Percentiles rank a stretch among this genome's conserved stretches.
Evolutionary conservation across 2,329 filamentous ascomycete genomes (phyloP).

Genomic region (Macroventuria anomochaeta): DNA sequence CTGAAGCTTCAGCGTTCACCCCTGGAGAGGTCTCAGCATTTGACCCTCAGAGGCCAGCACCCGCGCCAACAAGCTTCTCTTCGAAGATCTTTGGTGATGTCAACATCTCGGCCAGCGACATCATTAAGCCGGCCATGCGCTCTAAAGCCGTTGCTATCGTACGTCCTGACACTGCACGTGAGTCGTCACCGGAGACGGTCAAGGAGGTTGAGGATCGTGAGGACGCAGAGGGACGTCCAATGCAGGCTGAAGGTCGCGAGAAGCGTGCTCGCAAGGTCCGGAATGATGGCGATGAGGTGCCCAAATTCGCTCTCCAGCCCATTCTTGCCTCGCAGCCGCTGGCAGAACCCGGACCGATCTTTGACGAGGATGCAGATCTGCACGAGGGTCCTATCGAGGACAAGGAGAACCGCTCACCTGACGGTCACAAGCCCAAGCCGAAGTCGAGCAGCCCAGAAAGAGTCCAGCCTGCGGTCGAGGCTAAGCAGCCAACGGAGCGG

Average conservation of each 20-base stretch:
- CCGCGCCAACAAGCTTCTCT: slow-evolving; percentile 37
- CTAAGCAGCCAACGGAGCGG: slow-evolving; percentile 24
- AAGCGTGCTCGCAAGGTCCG: slow-evolving; percentile 75
- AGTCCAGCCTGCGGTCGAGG: slow-evolving; percentile 21
- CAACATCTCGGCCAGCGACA: slow-evolving; percentile 66
- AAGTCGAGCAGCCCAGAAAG: slow-evolving; percentile 41
- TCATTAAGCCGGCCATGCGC: slow-evolving; percentile 70
- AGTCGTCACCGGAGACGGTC: slow-evolving; percentile 51
- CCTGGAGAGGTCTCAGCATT: slow-evolving; percentile 33
- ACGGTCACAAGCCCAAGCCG: slow-evolving; percentile 26
- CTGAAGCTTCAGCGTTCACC: slow-evolving; percentile 77
- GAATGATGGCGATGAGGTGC: slow-evolving; percentile 74
- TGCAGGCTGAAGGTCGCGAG: slow-evolving; percentile 70
- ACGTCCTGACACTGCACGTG: slow-evolving; percentile 59
- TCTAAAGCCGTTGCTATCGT: slow-evolving; percentile 87
- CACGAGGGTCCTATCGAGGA: slow-evolving; percentile 38
- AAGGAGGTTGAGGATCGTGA: slow-evolving; percentile 54
- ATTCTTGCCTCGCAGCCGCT: slow-evolving; percentile 48
- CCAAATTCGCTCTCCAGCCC: slow-evolving; percentile 68
- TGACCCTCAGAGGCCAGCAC: slow-evolving; percentile 27
- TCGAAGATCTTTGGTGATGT: slow-evolving; percentile 48
- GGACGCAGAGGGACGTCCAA: slow-evolving; percentile 66
- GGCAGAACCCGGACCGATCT: slow-evolving; percentile 35
- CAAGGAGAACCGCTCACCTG: slow-evolving; percentile 48
- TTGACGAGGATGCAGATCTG: slow-evolving; percentile 30